Conservation (phyloP, 2,329 filamentous ascomycete species). For the Microdochium paspali region DNA sequence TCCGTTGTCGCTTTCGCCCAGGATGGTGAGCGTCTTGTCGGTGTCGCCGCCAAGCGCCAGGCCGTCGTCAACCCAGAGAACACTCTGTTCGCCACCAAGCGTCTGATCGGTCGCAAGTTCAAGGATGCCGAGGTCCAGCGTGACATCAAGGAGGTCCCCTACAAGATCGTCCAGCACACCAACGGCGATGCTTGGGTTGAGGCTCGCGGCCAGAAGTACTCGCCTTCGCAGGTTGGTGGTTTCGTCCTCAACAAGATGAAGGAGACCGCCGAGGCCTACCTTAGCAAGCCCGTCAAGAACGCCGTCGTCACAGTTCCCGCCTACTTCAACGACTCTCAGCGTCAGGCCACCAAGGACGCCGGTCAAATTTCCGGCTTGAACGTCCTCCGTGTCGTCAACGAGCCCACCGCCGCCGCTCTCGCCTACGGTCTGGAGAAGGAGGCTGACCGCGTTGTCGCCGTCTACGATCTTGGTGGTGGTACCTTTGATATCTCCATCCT, state of each 20-base stretch:
- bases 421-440: conserved; percentile 97
- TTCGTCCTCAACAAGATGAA: conserved; percentile 98
- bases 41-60: conserved; percentile 96
- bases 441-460: conserved; percentile 78
- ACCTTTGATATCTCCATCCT: conserved; percentile 98
- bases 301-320: conserved; percentile 94
- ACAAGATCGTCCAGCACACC: conserved; percentile 96
- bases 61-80: conserved; percentile 98
- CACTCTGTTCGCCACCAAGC: conserved; percentile 96
- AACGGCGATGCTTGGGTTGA: conserved; percentile 96
- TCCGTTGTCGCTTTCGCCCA: conserved; percentile 94
- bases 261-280: conserved; percentile 92
- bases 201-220: conserved; percentile 90
- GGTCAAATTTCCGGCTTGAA: conserved; percentile 94
- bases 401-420: conserved; percentile 90
- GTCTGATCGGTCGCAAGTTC: conserved; percentile 97
- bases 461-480: conserved; percentile 97
- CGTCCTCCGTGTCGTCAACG: conserved; percentile 95
- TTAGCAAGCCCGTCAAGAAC: conserved; percentile 86
- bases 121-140: conserved; percentile 88
- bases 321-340: conserved; percentile 98
- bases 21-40: conserved; percentile 91
- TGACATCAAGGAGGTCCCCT: conserved; percentile 94
- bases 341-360: conserved; percentile 96
- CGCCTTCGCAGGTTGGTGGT: conserved; percentile 94